A percentile compares a stretch with the other conserved stretches of the same genome.
phyloP scores from a whole-genome alignment of 306 rosid species.

The Canavalia ensiformis region DNA sequence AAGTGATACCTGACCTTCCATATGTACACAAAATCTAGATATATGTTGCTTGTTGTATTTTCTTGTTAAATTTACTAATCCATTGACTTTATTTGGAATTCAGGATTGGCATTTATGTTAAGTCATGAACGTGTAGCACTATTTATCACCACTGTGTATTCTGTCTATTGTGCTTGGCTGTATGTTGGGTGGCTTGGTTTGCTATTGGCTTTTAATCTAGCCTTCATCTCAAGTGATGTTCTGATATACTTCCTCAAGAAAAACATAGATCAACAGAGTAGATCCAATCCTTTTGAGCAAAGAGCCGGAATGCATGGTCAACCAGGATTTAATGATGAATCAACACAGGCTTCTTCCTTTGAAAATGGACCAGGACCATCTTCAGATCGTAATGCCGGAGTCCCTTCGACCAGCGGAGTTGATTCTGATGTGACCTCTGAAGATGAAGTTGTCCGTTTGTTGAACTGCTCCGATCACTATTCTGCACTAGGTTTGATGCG shows the following conservation, averaged over 20 bases:
- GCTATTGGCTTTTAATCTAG: constrained; percentile 77
- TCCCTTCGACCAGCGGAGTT: constrained; percentile 86
- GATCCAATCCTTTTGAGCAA: constrained; percentile 70
- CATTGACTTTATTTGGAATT: constrained; percentile 47
- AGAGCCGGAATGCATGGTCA: constrained; percentile 83
- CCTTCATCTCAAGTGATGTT: constrained; percentile 89
- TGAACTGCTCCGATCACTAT: constrained; percentile 92
- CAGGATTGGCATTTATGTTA: constrained; percentile 86
- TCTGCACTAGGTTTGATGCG: constrained; percentile 80
- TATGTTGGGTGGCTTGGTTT: constrained; percentile 94
- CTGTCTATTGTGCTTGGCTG: constrained; percentile 87
- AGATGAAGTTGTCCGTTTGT: constrained; percentile 91
- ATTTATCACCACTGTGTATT: constrained; percentile 73
- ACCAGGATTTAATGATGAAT: constrained; percentile 71
- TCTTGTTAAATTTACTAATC: constrained; percentile 52
- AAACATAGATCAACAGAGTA: constrained; percentile 72
- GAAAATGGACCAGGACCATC: constrained; percentile 77
- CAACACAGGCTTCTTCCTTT: constrained; percentile 62
- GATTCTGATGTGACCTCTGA: constrained; percentile 89
- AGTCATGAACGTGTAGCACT: constrained; percentile 83
- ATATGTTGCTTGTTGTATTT: constrained; percentile 23
- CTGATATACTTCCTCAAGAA: constrained; percentile 86
- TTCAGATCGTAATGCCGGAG: constrained; percentile 76
- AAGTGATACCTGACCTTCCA: neutral
- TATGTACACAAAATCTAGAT: constrained; percentile 21